Conservation (phyloP, 129 eudicot species). For the Mikania micrantha region DNA sequence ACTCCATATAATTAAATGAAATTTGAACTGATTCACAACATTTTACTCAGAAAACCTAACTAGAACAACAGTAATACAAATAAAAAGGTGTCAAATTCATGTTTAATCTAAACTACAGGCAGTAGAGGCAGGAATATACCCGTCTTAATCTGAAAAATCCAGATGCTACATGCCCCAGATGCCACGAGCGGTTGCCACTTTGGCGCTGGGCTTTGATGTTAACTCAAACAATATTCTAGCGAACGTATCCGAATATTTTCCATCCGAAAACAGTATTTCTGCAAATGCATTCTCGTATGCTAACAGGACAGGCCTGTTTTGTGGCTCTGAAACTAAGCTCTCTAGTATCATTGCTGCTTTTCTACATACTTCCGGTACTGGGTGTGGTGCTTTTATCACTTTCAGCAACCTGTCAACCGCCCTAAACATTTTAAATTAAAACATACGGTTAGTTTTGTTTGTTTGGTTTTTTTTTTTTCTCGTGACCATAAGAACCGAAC, state of each 20-base stretch:
- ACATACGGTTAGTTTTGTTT: background rate
- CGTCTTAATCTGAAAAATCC: background rate
- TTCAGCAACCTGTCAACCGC: conserved; percentile 88
- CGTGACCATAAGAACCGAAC: too few relatives aligned
- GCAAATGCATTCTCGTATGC: conserved; percentile 88
- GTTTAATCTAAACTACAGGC: conserved; percentile 6
- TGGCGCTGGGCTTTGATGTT: conserved; percentile 84
- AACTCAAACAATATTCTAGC: conserved; percentile 84
- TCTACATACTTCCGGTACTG: conserved; percentile 91
- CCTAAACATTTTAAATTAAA: conserved; percentile 36
- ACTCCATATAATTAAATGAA: background rate
- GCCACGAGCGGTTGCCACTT: conserved; percentile 78
- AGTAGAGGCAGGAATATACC: conserved; percentile 5
- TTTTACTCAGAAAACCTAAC: conserved; percentile 8
- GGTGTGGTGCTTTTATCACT: conserved; percentile 80
- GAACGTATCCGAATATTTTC: conserved; percentile 75
- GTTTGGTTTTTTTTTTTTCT: too few relatives aligned
- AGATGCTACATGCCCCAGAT: conserved; percentile 89
- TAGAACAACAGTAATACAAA: background rate
- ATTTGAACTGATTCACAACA: conserved; percentile 7
- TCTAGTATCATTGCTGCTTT: conserved; percentile 87
- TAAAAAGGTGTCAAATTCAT: background rate
- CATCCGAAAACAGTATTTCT: conserved; percentile 78
- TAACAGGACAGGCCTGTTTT: conserved; percentile 64
- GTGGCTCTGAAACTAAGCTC: conserved; percentile 87